Conservation (phyloP, 257 asterid species). For the Jacaranda mimosifolia region DNA sequence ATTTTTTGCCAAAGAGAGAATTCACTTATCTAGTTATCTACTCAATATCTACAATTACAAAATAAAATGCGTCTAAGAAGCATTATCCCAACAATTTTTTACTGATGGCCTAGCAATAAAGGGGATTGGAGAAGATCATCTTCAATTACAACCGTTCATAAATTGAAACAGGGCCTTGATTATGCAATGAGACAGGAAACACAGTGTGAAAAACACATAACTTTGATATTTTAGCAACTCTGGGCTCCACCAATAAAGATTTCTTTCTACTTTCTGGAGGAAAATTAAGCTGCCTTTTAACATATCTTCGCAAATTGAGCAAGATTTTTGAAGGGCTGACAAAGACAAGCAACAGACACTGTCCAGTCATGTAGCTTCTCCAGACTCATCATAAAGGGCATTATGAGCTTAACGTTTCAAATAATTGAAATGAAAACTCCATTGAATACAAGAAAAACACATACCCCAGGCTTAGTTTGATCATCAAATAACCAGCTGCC, state of each 20-base stretch:
- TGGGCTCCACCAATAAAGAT: slow-evolving; percentile 34
- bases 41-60: too few relatives aligned
- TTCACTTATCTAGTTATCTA: too few relatives aligned
- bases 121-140: background rate
- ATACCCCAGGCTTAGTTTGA: background rate
- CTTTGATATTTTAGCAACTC: slow-evolving; percentile 18
- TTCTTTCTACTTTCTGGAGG: slow-evolving; percentile 5
- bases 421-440: background rate
- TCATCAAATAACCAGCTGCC: slow-evolving; percentile 15
- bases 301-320: background rate
- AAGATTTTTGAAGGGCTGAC: slow-evolving; percentile 28
- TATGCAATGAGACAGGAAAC: background rate
- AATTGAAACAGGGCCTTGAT: background rate
- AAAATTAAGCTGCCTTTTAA: background rate
- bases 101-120: background rate
- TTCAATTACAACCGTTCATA: slow-evolving; percentile 11
- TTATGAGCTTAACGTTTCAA: background rate
- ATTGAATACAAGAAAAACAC: background rate
- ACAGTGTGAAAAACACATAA: background rate
- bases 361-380: slow-evolving; percentile 5
- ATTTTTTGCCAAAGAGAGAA: too few relatives aligned
- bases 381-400: background rate
- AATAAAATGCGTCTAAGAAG: too few relatives aligned
- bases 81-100: too few relatives aligned
- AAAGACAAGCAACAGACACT: slow-evolving; percentile 34